Evolutionary conservation across 2,329 filamentous ascomycete species (phyloP).

Genomic region (Colletotrichum acutatum): DNA sequence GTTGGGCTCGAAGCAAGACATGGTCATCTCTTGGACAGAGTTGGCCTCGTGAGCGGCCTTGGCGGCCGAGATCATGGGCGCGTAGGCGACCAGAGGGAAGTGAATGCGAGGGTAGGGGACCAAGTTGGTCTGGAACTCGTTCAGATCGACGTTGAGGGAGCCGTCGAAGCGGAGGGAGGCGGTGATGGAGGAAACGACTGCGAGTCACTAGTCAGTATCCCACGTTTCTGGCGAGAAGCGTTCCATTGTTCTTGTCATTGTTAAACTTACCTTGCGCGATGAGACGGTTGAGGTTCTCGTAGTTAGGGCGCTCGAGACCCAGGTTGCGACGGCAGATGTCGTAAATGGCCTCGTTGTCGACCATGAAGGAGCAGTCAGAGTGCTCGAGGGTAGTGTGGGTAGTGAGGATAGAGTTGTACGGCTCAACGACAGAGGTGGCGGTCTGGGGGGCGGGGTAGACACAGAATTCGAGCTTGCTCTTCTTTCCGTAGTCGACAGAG

Average conservation of each 20-base stretch:
- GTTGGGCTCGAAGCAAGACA: conserved; percentile 99
- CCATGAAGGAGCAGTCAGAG: conserved; percentile 99
- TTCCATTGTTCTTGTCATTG: neutral
- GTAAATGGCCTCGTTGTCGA: conserved; percentile 99
- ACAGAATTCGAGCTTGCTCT: conserved; percentile 99
- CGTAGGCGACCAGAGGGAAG: conserved; percentile 97
- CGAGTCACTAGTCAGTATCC: conserved; percentile 38
- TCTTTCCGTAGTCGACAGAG: conserved; percentile 99
- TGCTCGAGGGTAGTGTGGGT: conserved; percentile 99
- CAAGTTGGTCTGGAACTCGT: conserved; percentile 99
- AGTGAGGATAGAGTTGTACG: conserved; percentile 99
- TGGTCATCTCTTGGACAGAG: conserved; percentile 97
- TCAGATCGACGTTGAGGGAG: conserved; percentile 98
- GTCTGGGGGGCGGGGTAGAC: conserved; percentile 98
- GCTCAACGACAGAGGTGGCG: conserved; percentile 97
- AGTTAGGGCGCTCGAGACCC: conserved; percentile 96
- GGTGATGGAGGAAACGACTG: conserved; percentile 98
- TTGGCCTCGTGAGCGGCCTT: conserved; percentile 98
- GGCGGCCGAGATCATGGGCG: conserved; percentile 91
- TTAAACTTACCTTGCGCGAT: conserved; percentile 84
- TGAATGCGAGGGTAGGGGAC: conserved; percentile 99
- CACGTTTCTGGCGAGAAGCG: conserved; percentile 13
- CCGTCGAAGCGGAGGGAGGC: conserved; percentile 98
- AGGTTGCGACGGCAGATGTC: conserved; percentile 99
- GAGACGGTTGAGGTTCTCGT: conserved; percentile 98